Evolutionary conservation across 2,329 filamentous ascomycete species (phyloP), one percentile per base, ranked within the genome.

Genomic region (Talaromyces sp.): DNA sequence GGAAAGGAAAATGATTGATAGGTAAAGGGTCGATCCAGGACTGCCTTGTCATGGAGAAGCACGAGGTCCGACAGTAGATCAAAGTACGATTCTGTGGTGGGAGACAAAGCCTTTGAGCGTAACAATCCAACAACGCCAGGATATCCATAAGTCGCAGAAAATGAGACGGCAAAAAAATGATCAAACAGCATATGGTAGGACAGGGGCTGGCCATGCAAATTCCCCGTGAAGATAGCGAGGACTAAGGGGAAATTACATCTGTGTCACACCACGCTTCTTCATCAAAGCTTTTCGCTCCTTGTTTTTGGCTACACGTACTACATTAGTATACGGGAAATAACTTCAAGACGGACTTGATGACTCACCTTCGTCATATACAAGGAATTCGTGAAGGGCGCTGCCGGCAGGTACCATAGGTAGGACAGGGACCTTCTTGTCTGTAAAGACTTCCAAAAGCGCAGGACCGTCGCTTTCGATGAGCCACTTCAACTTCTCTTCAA

Each of bases 361-460:
- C 85, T 74, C 81, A 88, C 85, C 83, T 78, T 85, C 82, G 73
- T 96, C 91, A 75, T 90, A 96, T 17, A 92, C 83, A 70, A 97
- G 81, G 77, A 97, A 97, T 75, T 97, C 94, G 72, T 97, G 91
- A 67, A 99, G 81, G 60, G 82, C 93, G 62, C 84, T 87, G 37
- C 94, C 94, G 39, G 85, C 87, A 3, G 93, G 93, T 48, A 99
- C 94, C 94, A 97, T 97, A 37, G 94, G 94, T 69, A 97, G 78
- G n/a, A 99, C 93, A 48, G 93, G 93, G 25, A 78, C 77, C 70
- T 79, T 87, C 71, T 84, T 83, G 74, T 97, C 94, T 3, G 90
- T 94, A 54, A 96, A 82, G 56, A 99, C 88, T 78, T 97, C 93
- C 60, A 99, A 81, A 63, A 97, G 82, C 40, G 92, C 92, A 19